Conservation (phyloP, 2,329 filamentous ascomycete species). For the Cladosporium sp. region DNA sequence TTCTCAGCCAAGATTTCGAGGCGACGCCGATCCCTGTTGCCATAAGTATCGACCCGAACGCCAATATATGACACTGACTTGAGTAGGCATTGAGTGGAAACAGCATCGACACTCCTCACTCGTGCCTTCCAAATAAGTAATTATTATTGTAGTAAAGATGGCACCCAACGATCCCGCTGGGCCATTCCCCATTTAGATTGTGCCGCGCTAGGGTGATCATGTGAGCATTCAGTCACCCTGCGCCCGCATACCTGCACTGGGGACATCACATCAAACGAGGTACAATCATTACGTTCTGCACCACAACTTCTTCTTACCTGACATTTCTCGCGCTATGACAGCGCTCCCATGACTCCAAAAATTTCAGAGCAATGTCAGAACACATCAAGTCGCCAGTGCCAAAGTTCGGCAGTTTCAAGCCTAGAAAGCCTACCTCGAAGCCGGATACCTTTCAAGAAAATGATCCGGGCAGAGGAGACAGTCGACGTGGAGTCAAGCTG, state of each 20-base stretch:
- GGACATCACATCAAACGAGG: too few relatives aligned
- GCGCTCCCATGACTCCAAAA: background rate
- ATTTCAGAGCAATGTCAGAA: constrained; percentile 11
- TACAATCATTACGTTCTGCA: background rate
- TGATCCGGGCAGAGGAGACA: background rate
- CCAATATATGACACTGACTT: constrained; percentile 1
- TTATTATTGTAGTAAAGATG: too few relatives aligned
- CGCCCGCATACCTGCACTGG: too few relatives aligned
- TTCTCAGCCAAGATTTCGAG: constrained; percentile 2
- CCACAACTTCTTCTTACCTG: background rate
- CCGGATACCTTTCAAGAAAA: constrained; percentile 4
- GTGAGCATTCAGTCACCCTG: background rate
- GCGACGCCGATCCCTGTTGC: background rate
- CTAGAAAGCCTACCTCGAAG: constrained; percentile 33
- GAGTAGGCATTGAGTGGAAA: too few relatives aligned
- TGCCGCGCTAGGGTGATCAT: background rate
- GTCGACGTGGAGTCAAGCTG: background rate
- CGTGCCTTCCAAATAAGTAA: too few relatives aligned
- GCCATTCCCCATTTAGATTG: too few relatives aligned
- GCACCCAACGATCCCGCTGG: too few relatives aligned
- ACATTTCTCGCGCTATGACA: constrained; percentile 1
- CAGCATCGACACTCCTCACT: too few relatives aligned
- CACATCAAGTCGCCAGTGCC: constrained; percentile 45
- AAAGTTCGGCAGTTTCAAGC: constrained; percentile 72
- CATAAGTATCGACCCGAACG: constrained; percentile 5